phyloP scores from a whole-genome alignment of 2,329 filamentous ascomycete species.

The Diaporthe batatas region DNA sequence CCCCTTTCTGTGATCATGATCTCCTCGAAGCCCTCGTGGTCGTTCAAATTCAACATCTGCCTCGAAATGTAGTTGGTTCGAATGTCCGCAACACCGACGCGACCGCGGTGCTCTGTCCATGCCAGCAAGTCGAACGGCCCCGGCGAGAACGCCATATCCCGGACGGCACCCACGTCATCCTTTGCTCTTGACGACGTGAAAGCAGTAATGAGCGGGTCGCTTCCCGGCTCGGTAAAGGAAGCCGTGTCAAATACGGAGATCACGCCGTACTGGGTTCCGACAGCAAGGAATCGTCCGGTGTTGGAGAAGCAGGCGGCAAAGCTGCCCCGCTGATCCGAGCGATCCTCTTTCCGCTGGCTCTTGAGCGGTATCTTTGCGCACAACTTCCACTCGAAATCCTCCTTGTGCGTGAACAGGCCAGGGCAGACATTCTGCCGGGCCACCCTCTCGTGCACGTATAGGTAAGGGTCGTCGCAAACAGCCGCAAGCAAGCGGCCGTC shows the following conservation, averaged over 20 bases:
- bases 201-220: slow-evolving; percentile 77
- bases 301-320: slow-evolving; percentile 84
- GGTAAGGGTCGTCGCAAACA: slow-evolving; percentile 87
- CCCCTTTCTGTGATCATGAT: slow-evolving; percentile 68
- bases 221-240: slow-evolving; percentile 58
- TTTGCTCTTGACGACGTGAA: slow-evolving; percentile 83
- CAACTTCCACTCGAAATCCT: slow-evolving; percentile 63
- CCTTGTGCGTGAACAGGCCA: slow-evolving; percentile 45
- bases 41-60: slow-evolving; percentile 76
- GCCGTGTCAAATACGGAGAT: slow-evolving; percentile 80
- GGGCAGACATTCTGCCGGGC: slow-evolving; percentile 52
- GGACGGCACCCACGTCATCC: slow-evolving; percentile 80
- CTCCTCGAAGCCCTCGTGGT: slow-evolving; percentile 68
- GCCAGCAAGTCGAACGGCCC: slow-evolving; percentile 91
- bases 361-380: slow-evolving; percentile 68
- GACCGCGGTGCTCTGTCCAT: slow-evolving; percentile 91
- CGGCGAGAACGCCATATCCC: slow-evolving; percentile 93
- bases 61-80: slow-evolving; percentile 75
- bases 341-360: slow-evolving; percentile 68
- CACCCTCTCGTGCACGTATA: slow-evolving; percentile 82
- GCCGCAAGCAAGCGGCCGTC: slow-evolving; percentile 85
- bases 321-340: slow-evolving; percentile 72
- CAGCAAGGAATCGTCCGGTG: slow-evolving; percentile 77
- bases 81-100: slow-evolving; percentile 80
- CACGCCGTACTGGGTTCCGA: slow-evolving; percentile 84